Percentiles rank a stretch among this genome's conserved stretches.
These are phyloP conservation scores for Vicia villosa DNA, from an alignment of 306 rosid genomes.

Conservation along the genomic window DNA sequence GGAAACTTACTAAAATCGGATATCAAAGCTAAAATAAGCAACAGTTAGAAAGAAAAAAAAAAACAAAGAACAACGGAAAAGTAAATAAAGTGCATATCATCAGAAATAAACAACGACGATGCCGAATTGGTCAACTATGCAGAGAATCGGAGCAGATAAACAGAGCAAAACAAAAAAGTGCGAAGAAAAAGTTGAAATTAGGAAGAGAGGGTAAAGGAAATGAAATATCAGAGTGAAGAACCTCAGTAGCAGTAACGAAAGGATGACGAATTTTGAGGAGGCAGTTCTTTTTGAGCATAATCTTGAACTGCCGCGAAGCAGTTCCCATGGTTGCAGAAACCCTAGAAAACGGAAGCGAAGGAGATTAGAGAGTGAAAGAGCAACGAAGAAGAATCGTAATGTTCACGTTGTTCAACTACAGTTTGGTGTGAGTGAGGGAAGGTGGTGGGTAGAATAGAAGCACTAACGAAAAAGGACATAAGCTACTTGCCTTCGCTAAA, in stretches of 20 bases:
- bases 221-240: constrained; percentile 24
- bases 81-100: background rate
- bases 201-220: background rate
- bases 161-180: constrained; percentile 1
- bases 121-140: constrained; percentile 8
- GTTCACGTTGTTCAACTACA: constrained; percentile 14
- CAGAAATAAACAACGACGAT: background rate
- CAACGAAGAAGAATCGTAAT: background rate
- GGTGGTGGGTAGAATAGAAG: background rate
- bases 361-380: background rate
- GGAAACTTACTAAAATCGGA: background rate
- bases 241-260: constrained; percentile 79
- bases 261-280: constrained; percentile 98
- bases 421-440: constrained; percentile 18
- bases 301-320: constrained; percentile 74
- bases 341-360: constrained; percentile 31
- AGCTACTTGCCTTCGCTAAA: constrained; percentile 4
- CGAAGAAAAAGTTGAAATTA: background rate
- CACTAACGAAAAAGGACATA: constrained; percentile 1
- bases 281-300: constrained; percentile 91
- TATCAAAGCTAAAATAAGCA: constrained; percentile 15
- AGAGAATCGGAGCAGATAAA: constrained; percentile 21
- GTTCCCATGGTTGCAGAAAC: constrained; percentile 62
- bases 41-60: background rate
- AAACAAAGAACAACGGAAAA: background rate